phyloP scores from a whole-genome alignment of 495 filamentous ascomycete genomes.

The Aspergillus baeticus region DNA sequence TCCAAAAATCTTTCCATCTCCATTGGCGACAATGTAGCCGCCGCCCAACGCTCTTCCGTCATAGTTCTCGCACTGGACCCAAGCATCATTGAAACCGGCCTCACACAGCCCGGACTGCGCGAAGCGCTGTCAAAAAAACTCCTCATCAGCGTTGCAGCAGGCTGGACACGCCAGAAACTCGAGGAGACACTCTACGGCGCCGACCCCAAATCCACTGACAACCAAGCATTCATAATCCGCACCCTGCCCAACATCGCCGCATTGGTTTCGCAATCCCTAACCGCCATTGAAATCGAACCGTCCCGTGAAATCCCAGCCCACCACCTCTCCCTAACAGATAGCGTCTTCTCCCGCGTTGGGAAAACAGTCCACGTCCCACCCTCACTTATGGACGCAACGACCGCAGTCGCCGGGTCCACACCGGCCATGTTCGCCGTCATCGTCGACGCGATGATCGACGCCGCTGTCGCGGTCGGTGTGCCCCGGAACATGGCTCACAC shows the following conservation, averaged over 20 bases:
- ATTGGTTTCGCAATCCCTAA: constrained; percentile 36
- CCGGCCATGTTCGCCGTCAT: constrained; percentile 46
- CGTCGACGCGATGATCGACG: constrained; percentile 43
- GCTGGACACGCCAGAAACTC: constrained; percentile 34
- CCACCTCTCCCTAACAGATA: constrained; percentile 23
- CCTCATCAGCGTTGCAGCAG: constrained; percentile 44
- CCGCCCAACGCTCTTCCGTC: constrained; percentile 24
- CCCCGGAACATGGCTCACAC: constrained; percentile 36
- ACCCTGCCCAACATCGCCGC: constrained; percentile 42
- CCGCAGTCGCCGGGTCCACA: constrained; percentile 39
- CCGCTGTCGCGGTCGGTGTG: constrained; percentile 42
- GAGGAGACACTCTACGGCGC: constrained; percentile 27
- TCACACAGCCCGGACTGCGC: constrained; percentile 24
- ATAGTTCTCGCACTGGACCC: constrained; percentile 37
- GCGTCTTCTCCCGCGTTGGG: constrained; percentile 40
- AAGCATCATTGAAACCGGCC: constrained; percentile 22
- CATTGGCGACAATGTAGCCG: constrained; percentile 17
- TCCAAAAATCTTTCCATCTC: constrained; percentile 17
- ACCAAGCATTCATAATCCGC: constrained; percentile 30
- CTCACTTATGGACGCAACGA: constrained; percentile 38
- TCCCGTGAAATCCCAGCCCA: constrained; percentile 20
- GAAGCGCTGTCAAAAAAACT: constrained; percentile 30
- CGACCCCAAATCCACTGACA: constrained; percentile 13
- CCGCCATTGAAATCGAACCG: constrained; percentile 34
- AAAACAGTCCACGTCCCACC: constrained; percentile 33